Evolutionary conservation across 2,329 filamentous ascomycete genomes (phyloP), one percentile per base, ranked within the genome.

Genomic region (Metarhizium robertsii): DNA sequence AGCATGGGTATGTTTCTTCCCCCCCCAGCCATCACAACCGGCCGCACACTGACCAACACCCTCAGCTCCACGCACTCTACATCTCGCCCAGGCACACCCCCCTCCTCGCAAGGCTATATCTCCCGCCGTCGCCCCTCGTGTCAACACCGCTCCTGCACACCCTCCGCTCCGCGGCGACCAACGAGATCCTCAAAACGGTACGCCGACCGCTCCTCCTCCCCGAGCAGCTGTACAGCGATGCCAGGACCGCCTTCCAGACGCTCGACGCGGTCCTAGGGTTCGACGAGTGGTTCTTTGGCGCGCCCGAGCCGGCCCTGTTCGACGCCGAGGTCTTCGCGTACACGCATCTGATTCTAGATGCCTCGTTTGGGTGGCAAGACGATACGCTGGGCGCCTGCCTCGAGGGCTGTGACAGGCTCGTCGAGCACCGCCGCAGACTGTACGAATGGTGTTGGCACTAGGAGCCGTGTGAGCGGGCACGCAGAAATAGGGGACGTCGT

Each of bases 321-420:
- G 94, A 99, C 71, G 92, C 92, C 6, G 84, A 83, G 54, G 82
- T 97, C 2, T 97, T 96, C 72, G 85, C 90, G 3, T 99, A 96
- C 70, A 92, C 89, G 0, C 84, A 95, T 69, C 74, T 95, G 52
- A 75, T 97, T 53, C 71, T 95, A 53, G 83, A 88, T 57, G 78
- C 84, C 64, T 58, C 58, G 7, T 60, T 90, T 60, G 75, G 71
- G 1, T 92, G 88, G 88, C 75, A 73, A 57, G 82, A 88, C 55
- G 79, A 78, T 58, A 74, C 76, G 53, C 71, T 95, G 53, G 75
- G 69, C 14, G 75, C 79, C 55, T 72, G 80, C 52, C 65, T 95
- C 56, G 70, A 68, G 53, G 73, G 73, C 56, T 79, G 83, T 62
- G 73, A 75, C 6, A 85, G 83, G 62, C 74, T 96, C 59, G 80